A percentile compares a stretch with the other conserved stretches of the same genome.
These are phyloP conservation scores for Amaranthus cruentus DNA, from an alignment of 148 eudicot genomes.

Conservation along the genomic window DNA sequence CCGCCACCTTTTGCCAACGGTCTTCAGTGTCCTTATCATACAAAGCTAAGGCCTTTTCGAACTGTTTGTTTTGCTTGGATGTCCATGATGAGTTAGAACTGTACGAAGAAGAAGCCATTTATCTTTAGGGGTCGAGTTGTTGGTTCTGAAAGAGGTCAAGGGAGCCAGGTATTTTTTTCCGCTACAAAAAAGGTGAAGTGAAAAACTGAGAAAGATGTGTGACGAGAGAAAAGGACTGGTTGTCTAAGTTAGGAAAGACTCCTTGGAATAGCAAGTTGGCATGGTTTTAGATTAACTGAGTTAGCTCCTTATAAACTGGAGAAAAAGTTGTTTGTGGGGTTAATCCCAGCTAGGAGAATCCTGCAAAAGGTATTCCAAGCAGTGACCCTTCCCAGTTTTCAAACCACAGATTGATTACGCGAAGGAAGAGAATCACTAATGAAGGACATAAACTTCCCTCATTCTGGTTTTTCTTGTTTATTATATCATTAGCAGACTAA, in stretches of 20 bases:
- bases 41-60: conserved; percentile 59
- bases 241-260: conserved; percentile 14
- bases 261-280: conserved; percentile 22
- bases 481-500: conserved; percentile 12
- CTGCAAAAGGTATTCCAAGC: conserved; percentile 24
- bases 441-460: conserved; percentile 19
- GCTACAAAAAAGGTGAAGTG: conserved; percentile 3
- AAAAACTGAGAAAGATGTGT: neutral
- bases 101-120: conserved; percentile 50
- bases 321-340: conserved; percentile 43
- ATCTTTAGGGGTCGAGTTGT: neutral
- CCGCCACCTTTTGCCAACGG: conserved; percentile 68
- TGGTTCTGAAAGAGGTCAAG: neutral
- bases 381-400: conserved; percentile 22
- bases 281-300: conserved; percentile 22
- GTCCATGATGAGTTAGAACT: conserved; percentile 59
- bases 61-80: conserved; percentile 51
- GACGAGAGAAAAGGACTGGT: conserved; percentile 11
- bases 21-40: conserved; percentile 57
- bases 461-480: conserved; percentile 13
- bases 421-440: conserved; percentile 27
- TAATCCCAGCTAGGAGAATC: conserved; percentile 43
- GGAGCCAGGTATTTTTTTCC: neutral
- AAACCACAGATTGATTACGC: conserved; percentile 32
- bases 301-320: conserved; percentile 46